These are phyloP conservation scores for Neonectria sp. DNA, from an alignment of 2,329 filamentous ascomycete genomes.

Conservation along the genomic window DNA sequence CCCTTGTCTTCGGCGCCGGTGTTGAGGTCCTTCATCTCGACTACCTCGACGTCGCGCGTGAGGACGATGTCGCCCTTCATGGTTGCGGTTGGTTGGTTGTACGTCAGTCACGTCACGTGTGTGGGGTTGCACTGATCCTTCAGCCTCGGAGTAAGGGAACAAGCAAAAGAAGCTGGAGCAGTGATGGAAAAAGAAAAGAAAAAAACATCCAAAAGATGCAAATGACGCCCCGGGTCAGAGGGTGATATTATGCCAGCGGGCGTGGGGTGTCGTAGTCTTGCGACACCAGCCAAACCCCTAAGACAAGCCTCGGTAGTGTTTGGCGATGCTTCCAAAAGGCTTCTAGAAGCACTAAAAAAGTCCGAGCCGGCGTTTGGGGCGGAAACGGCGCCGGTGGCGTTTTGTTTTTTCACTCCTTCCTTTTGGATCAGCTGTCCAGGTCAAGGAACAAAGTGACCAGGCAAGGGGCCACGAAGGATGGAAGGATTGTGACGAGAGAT, in stretches of 20 bases:
- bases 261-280: neutral
- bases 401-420: neutral
- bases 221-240: neutral
- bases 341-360: slow-evolving; percentile 3
- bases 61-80: slow-evolving; percentile 30
- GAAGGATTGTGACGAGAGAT: neutral
- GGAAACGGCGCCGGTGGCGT: slow-evolving; percentile 15
- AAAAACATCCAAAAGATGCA: neutral
- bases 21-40: slow-evolving; percentile 30
- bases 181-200: neutral
- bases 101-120: slow-evolving; percentile 8
- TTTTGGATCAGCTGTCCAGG: neutral
- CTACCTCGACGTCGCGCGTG: slow-evolving; percentile 28
- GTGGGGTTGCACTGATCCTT: neutral
- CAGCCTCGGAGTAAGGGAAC: neutral
- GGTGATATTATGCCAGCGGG: neutral
- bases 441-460: neutral
- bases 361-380: slow-evolving; percentile 11
- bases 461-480: neutral
- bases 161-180: neutral
- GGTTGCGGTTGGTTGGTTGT: neutral
- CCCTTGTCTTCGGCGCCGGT: neutral
- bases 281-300: neutral
- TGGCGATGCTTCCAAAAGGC: slow-evolving; percentile 4
- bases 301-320: neutral